phyloP scores from a whole-genome alignment of 805 yeast genomes.

The Kazachstania psychrophila region DNA sequence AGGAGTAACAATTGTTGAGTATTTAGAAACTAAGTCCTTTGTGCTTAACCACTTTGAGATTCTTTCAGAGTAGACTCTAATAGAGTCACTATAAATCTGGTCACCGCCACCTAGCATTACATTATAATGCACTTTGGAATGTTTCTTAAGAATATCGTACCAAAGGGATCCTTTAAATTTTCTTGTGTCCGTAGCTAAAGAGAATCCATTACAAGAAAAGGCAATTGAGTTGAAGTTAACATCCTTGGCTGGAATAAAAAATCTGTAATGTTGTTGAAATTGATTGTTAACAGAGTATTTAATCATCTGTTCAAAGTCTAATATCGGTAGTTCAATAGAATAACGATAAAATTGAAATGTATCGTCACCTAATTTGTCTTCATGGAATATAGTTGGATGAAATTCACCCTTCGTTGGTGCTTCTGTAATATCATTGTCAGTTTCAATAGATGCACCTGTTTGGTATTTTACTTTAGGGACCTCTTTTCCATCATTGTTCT shows the following conservation, averaged over 20 bases:
- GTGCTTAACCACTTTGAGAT: conserved; percentile 58
- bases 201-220: conserved; percentile 87
- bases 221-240: conserved; percentile 77
- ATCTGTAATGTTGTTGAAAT: conserved; percentile 42
- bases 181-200: conserved; percentile 57
- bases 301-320: conserved; percentile 47
- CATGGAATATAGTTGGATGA: conserved; percentile 37
- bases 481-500: conserved; percentile 34
- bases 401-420: conserved; percentile 34
- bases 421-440: not conserved
- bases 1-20: conserved; percentile 35
- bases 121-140: conserved; percentile 59
- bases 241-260: conserved; percentile 53
- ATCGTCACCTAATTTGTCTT: conserved; percentile 22
- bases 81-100: conserved; percentile 82
- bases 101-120: conserved; percentile 98
- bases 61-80: conserved; percentile 46
- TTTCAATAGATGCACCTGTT: conserved; percentile 9
- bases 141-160: conserved; percentile 73
- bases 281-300: conserved; percentile 49
- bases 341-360: conserved; percentile 57
- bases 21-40: conserved; percentile 40
- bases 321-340: conserved; percentile 41
- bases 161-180: conserved; percentile 70
- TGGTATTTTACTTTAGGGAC: conserved; percentile 22